A percentile compares a stretch with the other conserved stretches of the same genome.
Conservation (phyloP, 2,329 filamentous ascomycete species). For the Phyllosticta capitalensis region DNA sequence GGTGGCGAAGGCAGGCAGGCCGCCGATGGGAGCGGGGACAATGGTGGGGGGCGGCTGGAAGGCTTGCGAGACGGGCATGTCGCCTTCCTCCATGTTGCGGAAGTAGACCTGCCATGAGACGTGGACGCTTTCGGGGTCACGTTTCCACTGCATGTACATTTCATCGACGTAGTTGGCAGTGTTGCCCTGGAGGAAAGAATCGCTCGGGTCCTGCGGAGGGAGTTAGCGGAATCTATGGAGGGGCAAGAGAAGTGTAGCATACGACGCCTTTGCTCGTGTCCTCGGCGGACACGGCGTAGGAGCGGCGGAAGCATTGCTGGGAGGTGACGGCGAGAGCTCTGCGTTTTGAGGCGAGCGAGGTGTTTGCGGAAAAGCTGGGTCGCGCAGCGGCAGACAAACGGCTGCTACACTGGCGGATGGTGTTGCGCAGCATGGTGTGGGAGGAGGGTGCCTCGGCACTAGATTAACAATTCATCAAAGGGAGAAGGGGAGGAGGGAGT, state of each 20-base stretch:
- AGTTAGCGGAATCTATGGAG: constrained; percentile 18
- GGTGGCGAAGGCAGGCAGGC: constrained; percentile 60
- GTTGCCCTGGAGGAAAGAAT: constrained; percentile 93
- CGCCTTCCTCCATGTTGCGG: constrained; percentile 96
- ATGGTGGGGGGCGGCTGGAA: constrained; percentile 94
- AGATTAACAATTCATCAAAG: constrained; percentile 11
- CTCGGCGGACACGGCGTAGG: constrained; percentile 51
- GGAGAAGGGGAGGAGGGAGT: background rate
- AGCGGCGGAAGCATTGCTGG: constrained; percentile 39
- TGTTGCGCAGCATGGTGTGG: constrained; percentile 60
- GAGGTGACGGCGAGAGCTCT: constrained; percentile 36
- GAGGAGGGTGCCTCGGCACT: constrained; percentile 18
- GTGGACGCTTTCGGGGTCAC: constrained; percentile 87
- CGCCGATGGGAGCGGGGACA: constrained; percentile 70
- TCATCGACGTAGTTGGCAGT: constrained; percentile 99
- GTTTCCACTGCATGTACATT: constrained; percentile 98
- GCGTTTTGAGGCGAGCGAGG: constrained; percentile 39
- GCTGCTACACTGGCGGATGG: constrained; percentile 55
- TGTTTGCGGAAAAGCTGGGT: constrained; percentile 34
- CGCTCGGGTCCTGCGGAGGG: constrained; percentile 61
- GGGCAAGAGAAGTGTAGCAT: constrained; percentile 26
- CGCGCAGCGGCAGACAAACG: constrained; percentile 46
- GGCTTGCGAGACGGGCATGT: constrained; percentile 95
- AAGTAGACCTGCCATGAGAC: constrained; percentile 99
- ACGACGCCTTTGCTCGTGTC: constrained; percentile 53